Percentiles rank a stretch among this genome's conserved stretches.
phyloP scores from a whole-genome alignment of 106 monocot genomes.

The Phalaenopsis equestris region DNA sequence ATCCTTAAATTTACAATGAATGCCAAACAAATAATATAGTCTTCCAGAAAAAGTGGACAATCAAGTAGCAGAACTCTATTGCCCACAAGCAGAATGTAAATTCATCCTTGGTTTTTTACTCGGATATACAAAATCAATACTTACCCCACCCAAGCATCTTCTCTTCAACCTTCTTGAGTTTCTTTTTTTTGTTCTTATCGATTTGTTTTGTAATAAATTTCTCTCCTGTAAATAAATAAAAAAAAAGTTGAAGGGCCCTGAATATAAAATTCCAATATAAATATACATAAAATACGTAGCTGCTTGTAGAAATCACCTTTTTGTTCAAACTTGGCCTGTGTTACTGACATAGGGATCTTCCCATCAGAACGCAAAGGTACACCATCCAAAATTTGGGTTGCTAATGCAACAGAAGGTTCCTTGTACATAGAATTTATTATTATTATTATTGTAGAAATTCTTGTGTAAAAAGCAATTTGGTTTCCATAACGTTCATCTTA shows the following conservation, averaged over 20 bases:
- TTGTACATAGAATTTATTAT: slow-evolving; percentile 13
- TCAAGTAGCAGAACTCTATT: neutral
- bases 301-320: slow-evolving; percentile 44
- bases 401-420: slow-evolving; percentile 96
- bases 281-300: neutral
- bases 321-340: slow-evolving; percentile 87
- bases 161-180: slow-evolving; percentile 84
- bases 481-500: neutral
- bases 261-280: slow-evolving; percentile 1
- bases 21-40: neutral
- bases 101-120: neutral
- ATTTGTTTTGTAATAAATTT: slow-evolving; percentile 69
- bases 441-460: neutral
- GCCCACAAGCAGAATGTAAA: neutral
- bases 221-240: slow-evolving; percentile 40
- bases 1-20: neutral
- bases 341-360: slow-evolving; percentile 68
- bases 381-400: slow-evolving; percentile 87
- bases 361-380: slow-evolving; percentile 68
- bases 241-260: neutral
- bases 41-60: neutral
- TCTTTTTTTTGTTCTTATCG: slow-evolving; percentile 89
- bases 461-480: neutral
- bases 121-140: neutral
- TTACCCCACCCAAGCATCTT: slow-evolving; percentile 99